Conservation (phyloP, 1,284 basidiomycete species). For the Somion occarium region DNA sequence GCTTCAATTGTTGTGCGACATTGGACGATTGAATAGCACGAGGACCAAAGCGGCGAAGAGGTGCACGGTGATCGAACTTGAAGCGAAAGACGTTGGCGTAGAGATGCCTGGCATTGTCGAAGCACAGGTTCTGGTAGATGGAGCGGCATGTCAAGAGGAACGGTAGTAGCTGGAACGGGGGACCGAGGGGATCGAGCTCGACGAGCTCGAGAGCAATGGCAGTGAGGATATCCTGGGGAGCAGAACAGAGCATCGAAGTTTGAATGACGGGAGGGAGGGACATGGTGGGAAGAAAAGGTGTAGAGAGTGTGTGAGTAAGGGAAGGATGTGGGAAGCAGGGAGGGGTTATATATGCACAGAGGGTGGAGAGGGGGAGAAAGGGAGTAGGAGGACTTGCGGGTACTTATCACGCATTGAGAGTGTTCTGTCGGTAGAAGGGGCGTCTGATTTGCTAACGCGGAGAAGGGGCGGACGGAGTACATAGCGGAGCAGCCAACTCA, state of each 20-base stretch:
- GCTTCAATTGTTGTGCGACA: slow-evolving; percentile 45
- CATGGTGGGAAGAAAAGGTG: slow-evolving; percentile 15
- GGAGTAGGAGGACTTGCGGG: background rate
- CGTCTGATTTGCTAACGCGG: background rate
- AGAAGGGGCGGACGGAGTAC: background rate
- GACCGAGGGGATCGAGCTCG: slow-evolving; percentile 35
- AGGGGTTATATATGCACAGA: background rate
- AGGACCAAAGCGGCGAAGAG: slow-evolving; percentile 47
- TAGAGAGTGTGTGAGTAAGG: slow-evolving; percentile 8
- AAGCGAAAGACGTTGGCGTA: slow-evolving; percentile 55
- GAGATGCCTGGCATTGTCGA: slow-evolving; percentile 46
- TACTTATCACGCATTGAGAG: slow-evolving; percentile 5
- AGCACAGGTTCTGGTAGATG: slow-evolving; percentile 41
- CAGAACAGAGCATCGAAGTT: slow-evolving; percentile 23
- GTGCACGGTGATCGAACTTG: slow-evolving; percentile 58
- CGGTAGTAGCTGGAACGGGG: slow-evolving; percentile 38
- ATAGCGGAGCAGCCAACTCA: background rate
- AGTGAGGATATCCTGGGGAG: slow-evolving; percentile 64
- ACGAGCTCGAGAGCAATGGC: slow-evolving; percentile 48
- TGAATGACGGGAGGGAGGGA: slow-evolving; percentile 4
- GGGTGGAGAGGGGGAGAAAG: background rate
- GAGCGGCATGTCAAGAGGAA: slow-evolving; percentile 45
- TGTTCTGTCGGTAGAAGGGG: background rate
- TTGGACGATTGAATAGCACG: slow-evolving; percentile 32
- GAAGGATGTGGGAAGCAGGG: background rate